Evolutionary conservation across 768 basidiomycete genomes (phyloP), one percentile per base, ranked within the genome.

Genomic region (Auricularia heimuer): DNA sequence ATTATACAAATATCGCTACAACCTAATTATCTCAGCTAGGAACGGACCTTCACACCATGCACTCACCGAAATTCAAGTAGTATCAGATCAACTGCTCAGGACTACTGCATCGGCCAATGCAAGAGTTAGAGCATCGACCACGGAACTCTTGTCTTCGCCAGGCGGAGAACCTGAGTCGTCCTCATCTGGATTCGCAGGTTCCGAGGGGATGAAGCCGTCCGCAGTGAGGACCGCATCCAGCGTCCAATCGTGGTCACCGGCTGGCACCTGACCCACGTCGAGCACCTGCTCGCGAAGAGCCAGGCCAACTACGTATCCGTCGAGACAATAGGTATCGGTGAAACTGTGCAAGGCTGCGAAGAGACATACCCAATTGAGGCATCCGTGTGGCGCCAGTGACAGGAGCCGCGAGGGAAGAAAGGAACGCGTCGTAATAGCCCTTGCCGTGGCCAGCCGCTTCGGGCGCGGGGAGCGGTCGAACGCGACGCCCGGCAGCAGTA

Each of bases 381-480:
- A 64, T 61, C 90, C 84, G 63, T 91, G 78, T 36, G 86, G 68
- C 1, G 90, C 87, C 64, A 75, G 78, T 29, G 75, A 75, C 65
- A 76, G 75, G 33, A 77, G 76, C 63, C 75, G 76, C 14, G 76
- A 70, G 47, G 63, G 78, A 73, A 2, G 83, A 74, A 42, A 92
- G 77, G 74, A 89, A 92, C 14, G 81, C 78, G 75, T 92, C 90
- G 69, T 92, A 92, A 75, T 88, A 91, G 4, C 90, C 90, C 73
- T 89, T 92, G 29, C 90, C 90, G 68, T 91, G 89, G 10, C 90
- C 35, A 92, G 80, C 36, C 90, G 85, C 61, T 51, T 51, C 47
- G 47, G 47, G 34, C 84, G 84, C 63, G 87, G 72, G 16, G 81
- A 81, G 51, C 76, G 78, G 75, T 92, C 90, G 68, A 92, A 92